Base-by-base conservation (phyloP, 768 basidiomycete species). In the Gloeostereum incarnatum region DNA sequence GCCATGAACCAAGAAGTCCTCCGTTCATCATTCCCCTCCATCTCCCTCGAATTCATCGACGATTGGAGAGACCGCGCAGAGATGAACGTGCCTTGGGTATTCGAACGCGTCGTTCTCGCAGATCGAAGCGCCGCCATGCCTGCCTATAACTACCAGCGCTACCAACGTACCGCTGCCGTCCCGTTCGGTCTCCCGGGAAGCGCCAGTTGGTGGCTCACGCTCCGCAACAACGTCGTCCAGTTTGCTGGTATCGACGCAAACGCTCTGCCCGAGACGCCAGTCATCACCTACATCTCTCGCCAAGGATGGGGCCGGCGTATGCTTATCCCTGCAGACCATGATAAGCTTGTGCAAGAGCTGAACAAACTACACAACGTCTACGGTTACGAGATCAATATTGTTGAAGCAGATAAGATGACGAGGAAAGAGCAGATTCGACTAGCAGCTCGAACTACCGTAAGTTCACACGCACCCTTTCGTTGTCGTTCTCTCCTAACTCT, bases 261-360 rank as follows among this genome's bases (percentile, higher is more conserved):
- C 13, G 26, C 26, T 14, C 8, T 29, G 9, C 26, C 26, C 14
- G 26, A 14, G 8, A 11, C 33, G 35, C 84, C 82, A 0, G 92
- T 97, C 18, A 90, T 97, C 60, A 94, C 92, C 8, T 97, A 97
- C 50, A 73, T 96, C 43, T 88, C 83, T 6, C 71, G 92, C 4
- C 92, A 97, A 53, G 75, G 69, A 2, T 97, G 91, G 92, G 82
- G 78, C 11, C 63, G 91, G 31, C 70, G 92, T 16, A 93, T 82
- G 80, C 57, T 97, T 39, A 72, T 74, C 22, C 70, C 66, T 21
- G 73, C 73, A 40, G 72, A 91, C 51, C 90, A 97, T 55, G 81
- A 90, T 3, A 69, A 61, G 36, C 71, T 97, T 6, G 89, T 96
- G 1, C 49, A 62, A 41, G 87, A 82, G 53, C 58, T 97, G 14